These are phyloP conservation scores for Aurifilum marmelostoma DNA, from an alignment of 2,329 filamentous ascomycete genomes.

Conservation along the genomic window DNA sequence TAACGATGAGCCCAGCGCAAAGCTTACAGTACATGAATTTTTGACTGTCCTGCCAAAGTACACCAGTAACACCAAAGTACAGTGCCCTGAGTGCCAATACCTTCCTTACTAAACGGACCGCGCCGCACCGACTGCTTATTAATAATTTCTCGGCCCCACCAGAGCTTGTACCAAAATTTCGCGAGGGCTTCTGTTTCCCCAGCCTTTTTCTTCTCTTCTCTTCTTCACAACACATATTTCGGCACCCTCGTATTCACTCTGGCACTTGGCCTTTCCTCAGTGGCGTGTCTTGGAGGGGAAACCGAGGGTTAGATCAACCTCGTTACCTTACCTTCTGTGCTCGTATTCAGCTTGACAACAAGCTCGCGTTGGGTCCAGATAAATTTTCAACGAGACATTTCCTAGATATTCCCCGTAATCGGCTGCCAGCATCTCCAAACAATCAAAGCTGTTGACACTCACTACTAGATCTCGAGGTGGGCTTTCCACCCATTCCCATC, in stretches of 20 bases:
- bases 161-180: slow-evolving; percentile 29
- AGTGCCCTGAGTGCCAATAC: not conserved
- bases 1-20: not conserved
- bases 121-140: slow-evolving; percentile 19
- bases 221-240: slow-evolving; percentile 42
- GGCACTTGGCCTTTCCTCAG: slow-evolving; percentile 57
- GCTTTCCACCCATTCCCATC: not conserved
- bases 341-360: slow-evolving; percentile 37
- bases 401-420: not conserved
- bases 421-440: not conserved
- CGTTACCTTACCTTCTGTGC: slow-evolving; percentile 55
- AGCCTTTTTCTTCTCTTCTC: slow-evolving; percentile 35
- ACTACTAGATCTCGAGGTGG: not conserved
- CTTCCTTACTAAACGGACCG: not conserved
- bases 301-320: slow-evolving; percentile 66
- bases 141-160: slow-evolving; percentile 20
- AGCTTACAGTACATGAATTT: too few relatives aligned
- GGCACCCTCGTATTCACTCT: slow-evolving; percentile 72
- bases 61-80: too few relatives aligned
- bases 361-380: slow-evolving; percentile 38
- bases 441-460: not conserved
- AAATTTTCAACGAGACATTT: slow-evolving; percentile 37
- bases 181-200: not conserved
- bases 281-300: slow-evolving; percentile 65
- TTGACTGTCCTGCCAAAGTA: not conserved